phyloP scores from a whole-genome alignment of 2,329 filamentous ascomycete genomes.

The Curvularia eragrostidis region DNA sequence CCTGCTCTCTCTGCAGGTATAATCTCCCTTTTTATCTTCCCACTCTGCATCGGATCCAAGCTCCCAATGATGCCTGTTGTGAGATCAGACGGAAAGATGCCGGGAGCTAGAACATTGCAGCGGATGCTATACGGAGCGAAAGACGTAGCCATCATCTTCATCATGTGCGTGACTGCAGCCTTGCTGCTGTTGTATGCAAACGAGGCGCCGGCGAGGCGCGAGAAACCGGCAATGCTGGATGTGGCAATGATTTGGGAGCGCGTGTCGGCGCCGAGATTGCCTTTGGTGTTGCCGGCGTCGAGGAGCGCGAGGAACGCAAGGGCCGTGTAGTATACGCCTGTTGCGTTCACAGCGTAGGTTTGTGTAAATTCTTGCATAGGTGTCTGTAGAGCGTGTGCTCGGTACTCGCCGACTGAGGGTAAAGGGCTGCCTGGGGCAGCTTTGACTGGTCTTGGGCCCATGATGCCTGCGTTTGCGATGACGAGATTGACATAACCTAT shows the following conservation, averaged over 20 bases:
- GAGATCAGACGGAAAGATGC: slow-evolving; percentile 39
- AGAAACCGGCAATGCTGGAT: slow-evolving; percentile 17
- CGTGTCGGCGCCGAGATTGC: slow-evolving; percentile 16
- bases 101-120: slow-evolving; percentile 59
- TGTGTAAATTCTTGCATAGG: slow-evolving; percentile 39
- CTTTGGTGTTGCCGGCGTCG: slow-evolving; percentile 48
- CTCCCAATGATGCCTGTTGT: slow-evolving; percentile 19
- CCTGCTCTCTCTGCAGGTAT: slow-evolving; percentile 66
- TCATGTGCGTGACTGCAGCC: slow-evolving; percentile 56
- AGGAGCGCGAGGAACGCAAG: slow-evolving; percentile 53
- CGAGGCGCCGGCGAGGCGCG: slow-evolving; percentile 8
- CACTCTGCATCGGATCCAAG: slow-evolving; percentile 2
- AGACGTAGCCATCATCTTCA: slow-evolving; percentile 57
- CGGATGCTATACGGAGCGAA: slow-evolving; percentile 54
- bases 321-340: slow-evolving; percentile 51
- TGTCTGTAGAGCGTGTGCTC: slow-evolving; percentile 26
- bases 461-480: slow-evolving; percentile 35
- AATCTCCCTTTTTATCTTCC: slow-evolving; percentile 13
- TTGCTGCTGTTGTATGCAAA: slow-evolving; percentile 50
- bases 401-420: slow-evolving; percentile 26
- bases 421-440: slow-evolving; percentile 11
- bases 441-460: slow-evolving; percentile 29
- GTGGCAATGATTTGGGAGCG: slow-evolving; percentile 34
- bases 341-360: slow-evolving; percentile 52
- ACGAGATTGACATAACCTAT: slow-evolving; percentile 31